Evolutionary conservation across 2,329 filamentous ascomycete species (phyloP).

Genomic region (Ophiostoma sp.): DNA sequence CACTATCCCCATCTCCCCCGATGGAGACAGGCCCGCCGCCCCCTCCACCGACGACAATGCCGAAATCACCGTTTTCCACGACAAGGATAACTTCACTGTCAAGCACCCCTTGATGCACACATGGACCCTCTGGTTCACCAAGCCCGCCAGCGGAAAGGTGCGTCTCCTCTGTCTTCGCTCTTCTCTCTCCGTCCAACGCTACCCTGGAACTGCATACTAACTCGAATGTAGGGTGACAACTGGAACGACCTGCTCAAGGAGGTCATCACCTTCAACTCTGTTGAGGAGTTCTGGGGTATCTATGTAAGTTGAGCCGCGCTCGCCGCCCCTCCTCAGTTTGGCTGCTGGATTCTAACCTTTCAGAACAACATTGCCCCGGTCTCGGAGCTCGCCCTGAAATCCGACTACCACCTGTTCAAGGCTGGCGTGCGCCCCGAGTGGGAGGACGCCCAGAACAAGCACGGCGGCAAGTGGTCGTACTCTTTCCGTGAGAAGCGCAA

Average conservation of each 20-base stretch:
- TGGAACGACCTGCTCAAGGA: conserved; percentile 98
- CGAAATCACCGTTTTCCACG: conserved; percentile 90
- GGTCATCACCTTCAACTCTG: conserved; percentile 96
- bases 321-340: background rate
- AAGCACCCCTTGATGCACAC: conserved; percentile 97
- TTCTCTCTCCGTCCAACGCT: background rate
- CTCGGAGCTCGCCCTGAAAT: conserved; percentile 92
- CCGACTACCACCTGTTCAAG: conserved; percentile 99
- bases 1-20: conserved; percentile 62
- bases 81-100: conserved; percentile 98
- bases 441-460: conserved; percentile 98
- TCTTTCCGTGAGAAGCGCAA: conserved; percentile 93
- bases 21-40: conserved; percentile 51
- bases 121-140: conserved; percentile 99
- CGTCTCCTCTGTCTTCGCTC: background rate
- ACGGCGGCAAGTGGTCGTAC: conserved; percentile 98
- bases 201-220: conserved; percentile 17
- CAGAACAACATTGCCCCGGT: conserved; percentile 98
- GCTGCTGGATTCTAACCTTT: conserved; percentile 16
- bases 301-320: conserved; percentile 62
- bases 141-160: conserved; percentile 93
- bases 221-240: conserved; percentile 72
- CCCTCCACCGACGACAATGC: conserved; percentile 47
- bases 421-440: conserved; percentile 93
- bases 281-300: conserved; percentile 99